Base-by-base conservation (phyloP, 106 monocot genomes). In the Allium sativum region DNA sequence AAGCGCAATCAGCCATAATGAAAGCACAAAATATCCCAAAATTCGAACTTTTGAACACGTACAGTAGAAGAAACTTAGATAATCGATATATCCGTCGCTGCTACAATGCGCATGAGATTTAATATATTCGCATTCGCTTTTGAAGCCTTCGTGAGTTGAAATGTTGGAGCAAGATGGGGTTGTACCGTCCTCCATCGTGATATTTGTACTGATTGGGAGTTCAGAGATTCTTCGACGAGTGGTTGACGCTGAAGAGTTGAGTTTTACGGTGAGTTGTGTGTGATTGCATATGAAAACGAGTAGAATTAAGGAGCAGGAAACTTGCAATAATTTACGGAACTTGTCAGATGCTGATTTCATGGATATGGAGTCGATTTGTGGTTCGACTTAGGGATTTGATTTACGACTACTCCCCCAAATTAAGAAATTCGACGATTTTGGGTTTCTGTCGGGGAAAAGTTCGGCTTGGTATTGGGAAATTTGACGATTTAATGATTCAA, bases 61-160 rank as follows among this genome's bases (percentile, higher is more conserved):
- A 22, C 92, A 96, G 75, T 91, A 96, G 77, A 87, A 87, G 64
- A 96, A 87, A 0, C 44, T 20, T 21, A 91, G 21, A 72, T 96
- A 96, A 55, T 96, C 77, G 60, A 96, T 54, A 75, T 84, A 80
- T 3, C 95, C 87, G 8, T 76, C 87, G 5, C 90, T 80, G 9
- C 50, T 73, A 58, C 90, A 90, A 45, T 82, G 69, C 10, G 53
- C 52, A 55, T 87, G 72, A 13, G 90, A 62, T 59, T 62, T 75
- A 13, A 96, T 48, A 71, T 87, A 96, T 10, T 81, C 87, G 66
- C 95, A 96, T 53, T 57, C 60, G 58, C 55, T 59, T 1, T 52
- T 61, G 53, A 77, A 88, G 12, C 84, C 88, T 17, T 59, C 47
- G 63, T 86, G 89, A 12, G 61, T 68, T 19, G 53, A 21, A n/a